These are phyloP conservation scores for Piper longum DNA, from an alignment of 164 flowering plant species.

Conservation along the genomic window DNA sequence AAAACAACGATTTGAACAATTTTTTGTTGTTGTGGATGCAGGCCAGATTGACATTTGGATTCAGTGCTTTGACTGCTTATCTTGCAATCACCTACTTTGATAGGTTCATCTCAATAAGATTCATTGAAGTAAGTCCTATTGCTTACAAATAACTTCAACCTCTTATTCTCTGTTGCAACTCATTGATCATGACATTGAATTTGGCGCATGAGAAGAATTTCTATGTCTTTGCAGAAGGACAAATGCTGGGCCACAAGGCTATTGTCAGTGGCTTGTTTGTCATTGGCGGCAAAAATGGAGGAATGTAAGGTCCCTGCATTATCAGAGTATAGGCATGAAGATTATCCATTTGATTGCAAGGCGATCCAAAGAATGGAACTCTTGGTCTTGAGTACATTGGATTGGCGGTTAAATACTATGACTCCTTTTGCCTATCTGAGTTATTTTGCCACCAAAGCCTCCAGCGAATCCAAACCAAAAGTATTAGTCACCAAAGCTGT, in stretches of 20 bases:
- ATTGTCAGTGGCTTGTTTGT: constrained; percentile 48
- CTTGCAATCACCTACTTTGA: background rate
- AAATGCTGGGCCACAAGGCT: constrained; percentile 49
- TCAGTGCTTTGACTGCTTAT: background rate
- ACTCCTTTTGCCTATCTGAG: constrained; percentile 56
- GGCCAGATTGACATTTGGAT: background rate
- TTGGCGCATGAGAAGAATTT: background rate
- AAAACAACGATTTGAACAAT: no score
- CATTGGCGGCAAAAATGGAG: constrained; percentile 67
- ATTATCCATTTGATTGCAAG: constrained; percentile 26
- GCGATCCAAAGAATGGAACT: constrained; percentile 61
- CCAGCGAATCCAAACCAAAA: constrained; percentile 13
- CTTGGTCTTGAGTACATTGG: constrained; percentile 44
- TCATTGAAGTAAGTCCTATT: background rate
- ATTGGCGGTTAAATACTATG: constrained; percentile 48
- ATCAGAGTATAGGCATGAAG: background rate
- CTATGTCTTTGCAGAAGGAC: constrained; percentile 17
- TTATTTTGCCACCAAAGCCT: constrained; percentile 33
- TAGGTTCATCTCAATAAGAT: background rate
- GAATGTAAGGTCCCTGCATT: constrained; percentile 14
- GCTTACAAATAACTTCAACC: no score
- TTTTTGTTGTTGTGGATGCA: background rate
- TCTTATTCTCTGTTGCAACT: background rate
- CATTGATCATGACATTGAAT: background rate
- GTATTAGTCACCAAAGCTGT: constrained; percentile 12